These are phyloP conservation scores for Eucalyptus sp. DNA, from an alignment of 345 rosid species.

Conservation along the genomic window DNA sequence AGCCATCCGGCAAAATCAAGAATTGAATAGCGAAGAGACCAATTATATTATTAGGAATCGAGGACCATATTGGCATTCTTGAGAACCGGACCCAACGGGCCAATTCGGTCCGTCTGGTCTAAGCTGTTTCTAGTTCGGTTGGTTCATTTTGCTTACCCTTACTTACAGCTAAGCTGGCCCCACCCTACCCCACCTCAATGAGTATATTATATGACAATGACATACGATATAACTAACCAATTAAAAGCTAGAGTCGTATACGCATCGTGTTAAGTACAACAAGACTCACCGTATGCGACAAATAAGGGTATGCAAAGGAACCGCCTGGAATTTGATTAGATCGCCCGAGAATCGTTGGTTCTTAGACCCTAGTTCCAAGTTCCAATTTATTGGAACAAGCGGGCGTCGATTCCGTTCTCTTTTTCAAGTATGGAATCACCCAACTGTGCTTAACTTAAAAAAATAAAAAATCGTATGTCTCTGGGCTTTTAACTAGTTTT, in stretches of 20 bases:
- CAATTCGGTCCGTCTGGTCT: accelerated
- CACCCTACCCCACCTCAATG: too few species aligned
- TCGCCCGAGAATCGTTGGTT: too few species aligned
- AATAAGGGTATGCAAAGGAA: too few species aligned
- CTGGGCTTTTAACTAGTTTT: accelerated
- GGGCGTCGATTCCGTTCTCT: accelerated
- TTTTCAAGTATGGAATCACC: too few species aligned
- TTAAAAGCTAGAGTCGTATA: not conserved
- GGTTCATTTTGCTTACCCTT: not conserved
- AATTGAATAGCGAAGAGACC: not conserved
- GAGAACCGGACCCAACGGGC: accelerated
- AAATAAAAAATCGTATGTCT: too few species aligned
- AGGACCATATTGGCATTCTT: accelerated
- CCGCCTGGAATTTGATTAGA: too few species aligned
- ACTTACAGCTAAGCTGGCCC: too few species aligned
- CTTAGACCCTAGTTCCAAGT: too few species aligned
- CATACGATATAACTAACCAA: accelerated
- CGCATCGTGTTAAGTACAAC: accelerated
- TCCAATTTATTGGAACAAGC: too few species aligned
- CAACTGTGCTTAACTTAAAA: too few species aligned
- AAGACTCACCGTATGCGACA: not conserved
- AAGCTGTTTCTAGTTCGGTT: too few species aligned
- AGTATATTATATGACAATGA: not conserved
- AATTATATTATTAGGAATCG: not conserved
- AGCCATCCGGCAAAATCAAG: accelerated